These are phyloP conservation scores for Gaeumannomyces sp. DNA, from an alignment of 2,329 filamentous ascomycete genomes.

Conservation along the genomic window DNA sequence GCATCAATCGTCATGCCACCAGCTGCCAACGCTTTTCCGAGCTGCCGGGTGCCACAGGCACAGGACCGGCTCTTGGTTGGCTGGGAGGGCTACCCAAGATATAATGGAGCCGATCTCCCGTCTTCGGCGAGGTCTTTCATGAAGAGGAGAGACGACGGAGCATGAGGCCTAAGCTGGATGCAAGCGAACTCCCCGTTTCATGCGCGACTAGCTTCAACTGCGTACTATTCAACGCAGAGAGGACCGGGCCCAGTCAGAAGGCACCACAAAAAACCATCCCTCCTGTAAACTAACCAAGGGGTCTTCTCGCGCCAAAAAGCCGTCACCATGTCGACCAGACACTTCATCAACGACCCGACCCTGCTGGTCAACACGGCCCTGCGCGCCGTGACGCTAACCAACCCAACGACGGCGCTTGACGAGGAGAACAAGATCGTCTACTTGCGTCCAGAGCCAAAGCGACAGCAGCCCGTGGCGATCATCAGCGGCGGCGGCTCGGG, in stretches of 20 bases:
- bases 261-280: background rate
- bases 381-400: slow-evolving; percentile 70
- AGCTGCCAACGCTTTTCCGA: background rate
- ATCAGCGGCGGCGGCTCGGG: slow-evolving; percentile 85
- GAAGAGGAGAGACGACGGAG: background rate
- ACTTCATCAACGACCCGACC: slow-evolving; percentile 82
- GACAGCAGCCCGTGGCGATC: slow-evolving; percentile 65
- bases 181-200: too few species aligned
- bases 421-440: slow-evolving; percentile 78
- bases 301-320: background rate
- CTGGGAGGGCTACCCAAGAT: background rate
- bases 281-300: background rate
- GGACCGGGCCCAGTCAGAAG: background rate
- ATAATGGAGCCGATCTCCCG: background rate
- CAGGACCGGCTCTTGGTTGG: background rate
- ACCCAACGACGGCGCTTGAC: slow-evolving; percentile 78
- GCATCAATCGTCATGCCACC: background rate
- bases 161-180: too few species aligned
- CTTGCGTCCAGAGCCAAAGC: slow-evolving; percentile 45
- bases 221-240: too few species aligned
- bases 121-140: background rate
- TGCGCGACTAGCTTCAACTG: too few species aligned
- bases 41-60: background rate
- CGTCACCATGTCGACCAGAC: slow-evolving; percentile 51
- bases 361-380: slow-evolving; percentile 74